phyloP scores from a whole-genome alignment of 2,329 filamentous ascomycete species.

The Alternaria ventricosa region DNA sequence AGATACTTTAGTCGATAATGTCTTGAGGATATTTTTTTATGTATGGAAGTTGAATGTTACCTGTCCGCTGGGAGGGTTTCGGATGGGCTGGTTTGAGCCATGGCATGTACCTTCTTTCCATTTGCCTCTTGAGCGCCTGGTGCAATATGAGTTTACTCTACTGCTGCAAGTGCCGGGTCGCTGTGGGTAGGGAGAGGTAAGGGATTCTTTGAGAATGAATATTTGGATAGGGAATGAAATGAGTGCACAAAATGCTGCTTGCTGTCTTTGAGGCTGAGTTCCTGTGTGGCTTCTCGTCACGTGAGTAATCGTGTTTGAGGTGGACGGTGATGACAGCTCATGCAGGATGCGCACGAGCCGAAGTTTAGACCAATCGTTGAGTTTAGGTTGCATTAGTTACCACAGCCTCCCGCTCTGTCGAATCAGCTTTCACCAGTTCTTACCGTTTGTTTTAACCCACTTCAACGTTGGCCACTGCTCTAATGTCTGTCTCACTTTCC shows the following conservation, averaged over 20 bases:
- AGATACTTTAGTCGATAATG: constrained; percentile 28
- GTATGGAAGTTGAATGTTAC: constrained; percentile 10
- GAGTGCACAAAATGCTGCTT: neutral
- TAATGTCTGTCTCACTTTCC: no score
- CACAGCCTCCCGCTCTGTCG: no score
- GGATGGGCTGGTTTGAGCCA: constrained; percentile 17
- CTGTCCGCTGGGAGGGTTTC: constrained; percentile 25
- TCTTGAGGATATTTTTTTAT: constrained; percentile 32
- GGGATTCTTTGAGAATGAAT: neutral
- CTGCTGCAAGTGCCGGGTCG: neutral
- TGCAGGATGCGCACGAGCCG: no score
- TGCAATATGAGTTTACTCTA: neutral
- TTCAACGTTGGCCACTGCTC: no score
- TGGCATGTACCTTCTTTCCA: neutral
- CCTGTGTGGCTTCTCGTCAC: no score
- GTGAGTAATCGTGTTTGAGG: no score
- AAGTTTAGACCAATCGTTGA: no score
- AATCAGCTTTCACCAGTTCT: no score
- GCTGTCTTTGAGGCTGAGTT: no score
- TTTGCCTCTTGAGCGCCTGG: neutral
- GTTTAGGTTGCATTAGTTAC: no score
- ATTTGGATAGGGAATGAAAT: constrained; percentile 1
- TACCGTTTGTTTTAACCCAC: no score
- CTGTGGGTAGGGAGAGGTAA: neutral
- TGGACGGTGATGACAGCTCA: no score